Conservation (phyloP, 768 basidiomycete genomes). For the Tylopilus balloui region DNA sequence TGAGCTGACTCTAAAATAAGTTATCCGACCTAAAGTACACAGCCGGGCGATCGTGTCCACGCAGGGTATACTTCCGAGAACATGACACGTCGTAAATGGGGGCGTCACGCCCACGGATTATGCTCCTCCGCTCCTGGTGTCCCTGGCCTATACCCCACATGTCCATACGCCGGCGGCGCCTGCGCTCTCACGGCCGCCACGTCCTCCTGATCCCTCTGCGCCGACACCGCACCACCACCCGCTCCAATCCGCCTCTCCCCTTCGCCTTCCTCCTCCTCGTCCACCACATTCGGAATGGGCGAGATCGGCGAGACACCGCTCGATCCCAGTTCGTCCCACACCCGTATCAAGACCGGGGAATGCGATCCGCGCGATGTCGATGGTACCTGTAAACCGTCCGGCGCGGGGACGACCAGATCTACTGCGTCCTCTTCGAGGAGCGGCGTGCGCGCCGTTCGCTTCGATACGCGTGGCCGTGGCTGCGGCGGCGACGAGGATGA, state of each 20-base stretch:
- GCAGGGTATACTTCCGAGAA: not conserved
- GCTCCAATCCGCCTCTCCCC: not conserved
- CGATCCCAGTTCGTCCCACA: conserved; percentile 21
- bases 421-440: conserved; percentile 62
- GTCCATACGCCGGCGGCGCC: conserved; percentile 20
- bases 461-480: conserved; percentile 4
- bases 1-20: not conserved
- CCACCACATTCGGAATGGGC: not conserved
- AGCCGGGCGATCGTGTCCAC: not conserved
- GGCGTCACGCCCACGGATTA: conserved; percentile 27
- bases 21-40: not conserved
- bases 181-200: conserved; percentile 4
- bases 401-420: conserved; percentile 64
- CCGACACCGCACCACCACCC: not conserved
- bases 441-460: conserved; percentile 13
- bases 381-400: conserved; percentile 15
- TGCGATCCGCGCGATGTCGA: conserved; percentile 12
- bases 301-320: not conserved
- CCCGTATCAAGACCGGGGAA: conserved; percentile 22
- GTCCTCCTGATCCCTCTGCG: not conserved
- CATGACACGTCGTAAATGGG: too few relatives aligned
- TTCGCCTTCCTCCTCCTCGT: not conserved
- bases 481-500: not conserved
- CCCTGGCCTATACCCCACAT: conserved; percentile 4
- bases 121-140: conserved; percentile 16